Evolutionary conservation across 83 land plant genomes (phyloP).

Genomic region (Thuja plicata): DNA sequence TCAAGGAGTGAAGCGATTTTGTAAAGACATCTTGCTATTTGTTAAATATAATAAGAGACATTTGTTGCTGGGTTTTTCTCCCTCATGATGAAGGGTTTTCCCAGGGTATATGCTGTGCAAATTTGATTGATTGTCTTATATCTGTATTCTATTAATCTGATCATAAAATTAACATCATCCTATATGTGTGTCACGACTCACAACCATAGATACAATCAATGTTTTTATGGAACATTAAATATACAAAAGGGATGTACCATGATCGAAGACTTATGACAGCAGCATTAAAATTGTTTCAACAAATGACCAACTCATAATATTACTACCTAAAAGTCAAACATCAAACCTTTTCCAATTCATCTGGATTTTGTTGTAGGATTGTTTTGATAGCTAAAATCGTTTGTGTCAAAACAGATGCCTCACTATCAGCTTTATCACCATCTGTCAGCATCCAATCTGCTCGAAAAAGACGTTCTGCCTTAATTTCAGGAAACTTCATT

Average conservation of each 20-base stretch:
- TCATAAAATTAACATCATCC: not conserved
- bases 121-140: no score
- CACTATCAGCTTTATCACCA: conserved; percentile 29
- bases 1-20: no score
- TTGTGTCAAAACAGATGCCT: conserved; percentile 72
- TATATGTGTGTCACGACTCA: not conserved
- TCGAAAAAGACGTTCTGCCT: not conserved
- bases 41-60: no score
- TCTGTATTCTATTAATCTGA: no score
- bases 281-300: not conserved
- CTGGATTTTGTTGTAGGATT: conserved; percentile 71
- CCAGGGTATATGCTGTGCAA: no score
- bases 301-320: not conserved
- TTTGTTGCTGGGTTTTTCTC: no score
- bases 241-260: not conserved
- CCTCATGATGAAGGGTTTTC: no score
- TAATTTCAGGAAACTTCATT: conserved; percentile 5
- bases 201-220: not conserved
- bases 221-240: not conserved
- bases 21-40: no score
- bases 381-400: conserved; percentile 81
- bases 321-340: not conserved
- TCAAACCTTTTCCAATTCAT: conserved; percentile 69
- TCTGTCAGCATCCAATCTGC: not conserved
- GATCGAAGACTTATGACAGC: not conserved